These are phyloP conservation scores for Lolium perenne DNA, from an alignment of 176 grass and related monocot species.

Conservation along the genomic window DNA sequence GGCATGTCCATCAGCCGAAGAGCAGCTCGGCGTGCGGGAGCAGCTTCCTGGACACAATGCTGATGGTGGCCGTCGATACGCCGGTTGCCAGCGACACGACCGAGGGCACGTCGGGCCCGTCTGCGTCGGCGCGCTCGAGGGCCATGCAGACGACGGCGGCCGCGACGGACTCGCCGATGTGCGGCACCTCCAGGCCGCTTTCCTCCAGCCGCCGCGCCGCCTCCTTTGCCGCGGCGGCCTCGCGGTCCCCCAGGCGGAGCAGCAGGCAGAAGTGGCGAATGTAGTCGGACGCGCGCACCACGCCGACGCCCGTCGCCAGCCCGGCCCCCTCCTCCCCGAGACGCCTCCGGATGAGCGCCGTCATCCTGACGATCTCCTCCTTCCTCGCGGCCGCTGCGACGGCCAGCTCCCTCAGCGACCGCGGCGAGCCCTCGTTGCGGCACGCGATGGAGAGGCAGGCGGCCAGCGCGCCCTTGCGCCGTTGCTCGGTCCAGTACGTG, in stretches of 20 bases:
- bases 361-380: constrained; percentile 44
- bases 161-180: constrained; percentile 42
- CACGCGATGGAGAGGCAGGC: constrained; percentile 51
- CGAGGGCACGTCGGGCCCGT: neutral
- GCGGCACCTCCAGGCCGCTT: constrained; percentile 34
- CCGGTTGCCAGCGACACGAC: constrained; percentile 48
- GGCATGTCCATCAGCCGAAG: constrained; percentile 4
- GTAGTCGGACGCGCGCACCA: constrained; percentile 29
- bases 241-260: constrained; percentile 19
- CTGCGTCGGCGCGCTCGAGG: constrained; percentile 23
- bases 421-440: constrained; percentile 46
- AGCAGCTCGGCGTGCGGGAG: constrained; percentile 13
- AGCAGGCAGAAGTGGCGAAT: constrained; percentile 29
- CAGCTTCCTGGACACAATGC: constrained; percentile 34
- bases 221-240: neutral
- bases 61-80: constrained; percentile 33
- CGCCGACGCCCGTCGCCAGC: constrained; percentile 18
- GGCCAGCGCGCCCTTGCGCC: constrained; percentile 20
- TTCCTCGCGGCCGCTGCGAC: neutral
- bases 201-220: neutral
- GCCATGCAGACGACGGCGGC: constrained; percentile 45
- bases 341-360: constrained; percentile 27
- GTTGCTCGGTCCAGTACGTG: neutral
- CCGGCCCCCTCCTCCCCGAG: constrained; percentile 41
- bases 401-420: constrained; percentile 45